Conservation (phyloP, 805 yeast species). For the Tetrapisispora iriomotensis region DNA sequence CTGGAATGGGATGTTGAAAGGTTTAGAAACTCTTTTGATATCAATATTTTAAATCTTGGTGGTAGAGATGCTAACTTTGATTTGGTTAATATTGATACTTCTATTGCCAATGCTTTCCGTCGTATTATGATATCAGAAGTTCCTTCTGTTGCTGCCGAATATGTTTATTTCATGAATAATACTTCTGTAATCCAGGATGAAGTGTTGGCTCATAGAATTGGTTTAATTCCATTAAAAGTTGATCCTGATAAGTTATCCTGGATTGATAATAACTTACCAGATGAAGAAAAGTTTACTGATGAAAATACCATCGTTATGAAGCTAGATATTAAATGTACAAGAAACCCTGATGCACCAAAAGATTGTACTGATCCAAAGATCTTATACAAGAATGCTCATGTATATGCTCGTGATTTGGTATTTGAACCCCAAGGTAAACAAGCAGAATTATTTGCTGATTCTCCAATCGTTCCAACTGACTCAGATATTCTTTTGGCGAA, state of each 20-base stretch:
- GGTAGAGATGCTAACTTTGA: slow-evolving; percentile 80
- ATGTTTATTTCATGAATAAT: slow-evolving; percentile 82
- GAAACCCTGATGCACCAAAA: slow-evolving; percentile 73
- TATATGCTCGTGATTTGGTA: slow-evolving; percentile 81
- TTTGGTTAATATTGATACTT: slow-evolving; percentile 75
- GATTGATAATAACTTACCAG: slow-evolving; percentile 60
- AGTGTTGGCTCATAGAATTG: slow-evolving; percentile 91
- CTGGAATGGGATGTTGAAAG: slow-evolving; percentile 76
- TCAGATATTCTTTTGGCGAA: slow-evolving; percentile 88
- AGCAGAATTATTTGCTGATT: slow-evolving; percentile 52
- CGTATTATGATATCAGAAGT: slow-evolving; percentile 96
- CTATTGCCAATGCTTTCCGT: slow-evolving; percentile 92
- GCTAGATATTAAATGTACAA: slow-evolving; percentile 73
- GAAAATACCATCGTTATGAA: slow-evolving; percentile 82
- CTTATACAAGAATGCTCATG: slow-evolving; percentile 71
- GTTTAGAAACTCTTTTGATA: slow-evolving; percentile 58
- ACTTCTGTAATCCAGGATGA: slow-evolving; percentile 97
- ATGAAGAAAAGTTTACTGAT: slow-evolving; percentile 67
- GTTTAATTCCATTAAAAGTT: slow-evolving; percentile 79
- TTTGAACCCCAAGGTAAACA: slow-evolving; percentile 92
- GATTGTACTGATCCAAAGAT: slow-evolving; percentile 74
- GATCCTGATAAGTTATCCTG: slow-evolving; percentile 85
- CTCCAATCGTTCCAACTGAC: slow-evolving; percentile 68
- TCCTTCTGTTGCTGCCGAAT: slow-evolving; percentile 91
- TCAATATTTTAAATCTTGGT: slow-evolving; percentile 54